Conservation (phyloP, 768 basidiomycete genomes). For the Hygrocybe punicea region DNA sequence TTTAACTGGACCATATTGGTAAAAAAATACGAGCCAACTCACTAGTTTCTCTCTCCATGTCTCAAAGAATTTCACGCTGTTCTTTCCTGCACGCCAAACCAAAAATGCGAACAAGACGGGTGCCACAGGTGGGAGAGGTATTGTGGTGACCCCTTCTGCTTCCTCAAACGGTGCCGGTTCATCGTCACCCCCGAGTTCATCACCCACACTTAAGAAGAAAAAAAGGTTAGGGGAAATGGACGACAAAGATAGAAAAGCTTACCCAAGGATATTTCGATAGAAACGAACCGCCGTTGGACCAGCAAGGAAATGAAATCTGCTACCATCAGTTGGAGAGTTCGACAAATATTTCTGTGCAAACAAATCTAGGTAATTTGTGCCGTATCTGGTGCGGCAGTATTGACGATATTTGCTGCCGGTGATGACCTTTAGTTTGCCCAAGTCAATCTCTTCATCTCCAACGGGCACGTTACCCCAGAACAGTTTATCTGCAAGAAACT, state of each 20-base stretch:
- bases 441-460: neutral
- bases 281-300: neutral
- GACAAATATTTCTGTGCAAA: slow-evolving; percentile 2
- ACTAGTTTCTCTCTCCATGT: neutral
- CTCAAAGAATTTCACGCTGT: neutral
- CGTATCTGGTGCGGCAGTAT: slow-evolving; percentile 3
- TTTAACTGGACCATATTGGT: neutral
- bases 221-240: neutral
- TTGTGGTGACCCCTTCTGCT: neutral
- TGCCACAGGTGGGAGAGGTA: slow-evolving; percentile 1
- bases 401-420: slow-evolving; percentile 5
- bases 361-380: neutral
- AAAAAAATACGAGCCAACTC: neutral
- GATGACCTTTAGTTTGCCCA: slow-evolving; percentile 2
- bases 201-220: neutral
- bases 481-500: neutral
- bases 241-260: neutral
- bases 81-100: slow-evolving; percentile 1
- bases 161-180: neutral
- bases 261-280: slow-evolving; percentile 3
- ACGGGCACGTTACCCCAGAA: neutral
- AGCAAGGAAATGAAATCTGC: neutral
- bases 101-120: slow-evolving; percentile 1
- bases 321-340: neutral
- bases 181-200: neutral